A percentile compares a stretch with the other conserved stretches of the same genome.
These are phyloP conservation scores for Silene conica DNA, from an alignment of 148 eudicot genomes.

Conservation along the genomic window DNA sequence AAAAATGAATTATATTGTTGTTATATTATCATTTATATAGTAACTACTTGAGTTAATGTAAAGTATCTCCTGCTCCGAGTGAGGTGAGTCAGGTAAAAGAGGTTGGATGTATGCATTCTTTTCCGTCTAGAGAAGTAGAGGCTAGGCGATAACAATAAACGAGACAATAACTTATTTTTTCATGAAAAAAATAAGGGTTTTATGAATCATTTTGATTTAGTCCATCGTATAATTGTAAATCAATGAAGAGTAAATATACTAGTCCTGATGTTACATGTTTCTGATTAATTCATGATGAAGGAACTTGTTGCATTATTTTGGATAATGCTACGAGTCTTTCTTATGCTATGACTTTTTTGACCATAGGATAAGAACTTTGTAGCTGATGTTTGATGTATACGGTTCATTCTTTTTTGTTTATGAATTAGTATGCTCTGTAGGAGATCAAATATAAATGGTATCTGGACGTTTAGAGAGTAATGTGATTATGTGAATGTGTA, in stretches of 20 bases:
- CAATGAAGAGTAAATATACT: background rate
- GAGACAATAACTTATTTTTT: background rate
- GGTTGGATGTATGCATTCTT: too few species aligned
- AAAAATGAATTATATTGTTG: background rate
- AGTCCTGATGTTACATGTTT: background rate
- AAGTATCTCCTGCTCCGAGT: background rate
- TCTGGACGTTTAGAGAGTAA: background rate
- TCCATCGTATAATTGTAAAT: background rate
- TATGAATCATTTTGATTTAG: background rate
- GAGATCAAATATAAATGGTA: background rate
- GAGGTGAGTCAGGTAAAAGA: background rate
- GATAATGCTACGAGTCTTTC: background rate
- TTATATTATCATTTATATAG: background rate
- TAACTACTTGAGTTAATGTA: background rate
- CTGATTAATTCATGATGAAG: background rate
- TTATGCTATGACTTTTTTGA: background rate
- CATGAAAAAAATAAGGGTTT: too few species aligned
- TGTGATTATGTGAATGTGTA: background rate
- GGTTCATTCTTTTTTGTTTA: slow-evolving; percentile 1
- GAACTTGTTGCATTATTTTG: background rate
- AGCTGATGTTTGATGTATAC: too few species aligned
- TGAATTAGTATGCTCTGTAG: background rate
- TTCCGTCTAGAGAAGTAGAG: background rate
- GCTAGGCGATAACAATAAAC: background rate
- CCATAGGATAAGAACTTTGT: background rate